Evolutionary conservation across 495 filamentous ascomycete species (phyloP), one percentile per base, ranked within the genome.

Genomic region (Podospora didyma): DNA sequence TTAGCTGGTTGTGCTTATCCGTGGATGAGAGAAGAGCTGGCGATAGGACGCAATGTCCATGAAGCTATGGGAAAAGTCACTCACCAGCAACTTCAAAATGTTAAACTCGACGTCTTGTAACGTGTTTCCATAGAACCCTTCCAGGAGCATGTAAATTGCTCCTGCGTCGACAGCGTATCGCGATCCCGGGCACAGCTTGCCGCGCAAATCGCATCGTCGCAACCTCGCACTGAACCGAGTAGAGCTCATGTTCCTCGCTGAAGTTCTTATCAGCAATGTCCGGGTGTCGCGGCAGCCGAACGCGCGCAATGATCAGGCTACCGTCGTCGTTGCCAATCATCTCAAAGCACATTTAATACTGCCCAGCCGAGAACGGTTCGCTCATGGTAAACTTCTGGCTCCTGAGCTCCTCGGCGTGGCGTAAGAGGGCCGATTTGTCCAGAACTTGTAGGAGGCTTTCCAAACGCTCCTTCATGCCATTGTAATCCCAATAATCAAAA

Each of bases 321-420:
- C 21, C 44, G 24, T 51, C 59, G 41, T 70, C 64, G 2, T 46
- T 17, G 0, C 56, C 59, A 31, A 62, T 34, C 9, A 69, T 50
- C 49, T 69, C 62, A 44, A 70, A 63, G 56, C 67, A 70, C 55
- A 51, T 53, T 64, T 64, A 70, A 31, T 51, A 63, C 51, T 70
- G 58, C 12, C 68, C 64, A 1, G 59, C 68, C 6, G 64, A 69
- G 56, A 69, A 70, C 19, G 67, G 61, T 35, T 70, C 54, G 45
- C 67, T 63, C 9, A 69, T 64, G 37, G 20, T 59, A 10, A 64
- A 21, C 7, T 44, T 39, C 37, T 60, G 54, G 22, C 63, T 59
- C 19, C 37, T 51, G 41, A 69, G 34, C 21, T 31, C 19, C 28
- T 59, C 44, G 28, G 56, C 56, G 50, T 69, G 65, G 28, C 52